Evolutionary conservation across 495 filamentous ascomycete genomes (phyloP).

Genomic region (Thozetella sp.): DNA sequence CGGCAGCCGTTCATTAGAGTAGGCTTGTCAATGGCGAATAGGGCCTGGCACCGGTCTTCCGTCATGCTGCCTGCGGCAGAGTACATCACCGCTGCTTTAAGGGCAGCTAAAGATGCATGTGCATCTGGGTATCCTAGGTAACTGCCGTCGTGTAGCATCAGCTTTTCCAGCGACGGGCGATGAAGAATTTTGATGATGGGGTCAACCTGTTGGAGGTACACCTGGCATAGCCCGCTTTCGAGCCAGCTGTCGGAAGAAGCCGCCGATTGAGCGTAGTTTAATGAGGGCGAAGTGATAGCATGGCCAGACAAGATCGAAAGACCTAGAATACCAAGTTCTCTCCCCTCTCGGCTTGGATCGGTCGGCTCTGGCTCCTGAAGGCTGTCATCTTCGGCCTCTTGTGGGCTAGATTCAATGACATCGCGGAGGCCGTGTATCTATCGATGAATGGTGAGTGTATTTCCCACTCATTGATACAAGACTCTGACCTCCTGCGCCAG

Average conservation of each 20-base stretch:
- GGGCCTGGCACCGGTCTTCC: conserved; percentile 9
- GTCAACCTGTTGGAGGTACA: conserved; percentile 16
- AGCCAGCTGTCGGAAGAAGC: not conserved
- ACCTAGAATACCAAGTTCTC: not conserved
- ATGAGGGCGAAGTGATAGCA: not conserved
- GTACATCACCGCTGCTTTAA: conserved; percentile 12
- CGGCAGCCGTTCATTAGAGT: conserved; percentile 3
- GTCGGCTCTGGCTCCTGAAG: not conserved
- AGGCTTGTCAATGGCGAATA: conserved; percentile 1
- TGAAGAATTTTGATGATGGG: conserved; percentile 14
- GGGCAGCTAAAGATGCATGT: not conserved
- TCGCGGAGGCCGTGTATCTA: not conserved
- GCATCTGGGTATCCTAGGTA: conserved; percentile 6
- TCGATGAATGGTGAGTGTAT: not conserved
- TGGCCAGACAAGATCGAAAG: not conserved
- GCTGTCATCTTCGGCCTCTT: not conserved
- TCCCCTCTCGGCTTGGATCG: not conserved
- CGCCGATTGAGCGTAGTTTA: not conserved
- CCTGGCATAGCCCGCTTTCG: conserved; percentile 8
- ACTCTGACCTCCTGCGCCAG: not conserved
- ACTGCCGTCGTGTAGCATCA: conserved; percentile 7
- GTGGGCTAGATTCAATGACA: not conserved
- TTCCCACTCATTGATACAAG: not conserved
- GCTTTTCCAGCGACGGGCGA: conserved; percentile 13
- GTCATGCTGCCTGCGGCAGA: conserved; percentile 12